Conservation (phyloP, 305 asterid species). For the Coffea humblotiana region DNA sequence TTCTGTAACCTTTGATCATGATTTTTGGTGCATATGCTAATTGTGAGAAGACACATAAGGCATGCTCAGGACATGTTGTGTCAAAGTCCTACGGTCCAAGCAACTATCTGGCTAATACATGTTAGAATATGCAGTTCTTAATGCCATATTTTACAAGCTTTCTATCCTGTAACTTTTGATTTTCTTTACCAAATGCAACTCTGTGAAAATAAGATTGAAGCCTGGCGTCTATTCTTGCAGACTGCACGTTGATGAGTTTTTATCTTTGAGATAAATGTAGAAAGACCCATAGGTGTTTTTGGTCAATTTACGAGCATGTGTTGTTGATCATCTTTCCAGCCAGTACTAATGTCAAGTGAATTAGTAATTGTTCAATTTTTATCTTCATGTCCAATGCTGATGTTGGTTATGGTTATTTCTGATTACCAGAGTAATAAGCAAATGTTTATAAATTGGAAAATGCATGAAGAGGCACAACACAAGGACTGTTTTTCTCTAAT, state of each 20-base stretch:
- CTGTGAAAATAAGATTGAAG: not conserved
- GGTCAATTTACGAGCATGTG: too few species aligned
- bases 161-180: not conserved
- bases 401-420: not conserved
- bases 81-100: not conserved
- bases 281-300: not conserved
- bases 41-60: not conserved
- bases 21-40: not conserved
- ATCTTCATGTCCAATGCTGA: not conserved
- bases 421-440: conserved; percentile 44
- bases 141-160: not conserved
- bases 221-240: not conserved
- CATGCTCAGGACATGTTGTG: not conserved
- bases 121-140: not conserved
- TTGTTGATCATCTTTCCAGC: too few species aligned
- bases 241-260: too few species aligned
- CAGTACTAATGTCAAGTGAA: not conserved
- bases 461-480: conserved; percentile 46
- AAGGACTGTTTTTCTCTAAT: conserved; percentile 53
- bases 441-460: conserved; percentile 58
- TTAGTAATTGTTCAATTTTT: not conserved
- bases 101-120: not conserved
- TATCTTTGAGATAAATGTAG: not conserved
- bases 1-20: not conserved
- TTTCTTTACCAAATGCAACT: not conserved